These are phyloP conservation scores for Hortaea sp. DNA, from an alignment of 2,329 filamentous ascomycete genomes.

Conservation along the genomic window DNA sequence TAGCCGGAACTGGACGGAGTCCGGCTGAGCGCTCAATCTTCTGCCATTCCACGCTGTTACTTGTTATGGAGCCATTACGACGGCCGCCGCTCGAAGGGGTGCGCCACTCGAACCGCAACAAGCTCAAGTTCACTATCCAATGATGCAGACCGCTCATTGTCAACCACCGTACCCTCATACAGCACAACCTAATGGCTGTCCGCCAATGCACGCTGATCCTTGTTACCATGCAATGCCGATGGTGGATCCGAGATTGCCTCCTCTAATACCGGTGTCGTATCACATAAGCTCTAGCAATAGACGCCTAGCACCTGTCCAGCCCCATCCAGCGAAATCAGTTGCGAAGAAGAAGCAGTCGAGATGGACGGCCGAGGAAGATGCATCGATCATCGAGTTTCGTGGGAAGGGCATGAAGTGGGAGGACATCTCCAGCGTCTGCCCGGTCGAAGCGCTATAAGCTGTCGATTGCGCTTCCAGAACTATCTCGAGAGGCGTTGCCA, in stretches of 20 bases:
- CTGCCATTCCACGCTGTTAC: no score
- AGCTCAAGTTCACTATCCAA: constrained; percentile 9
- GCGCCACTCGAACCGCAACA: constrained; percentile 9
- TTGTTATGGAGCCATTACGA: constrained; percentile 7
- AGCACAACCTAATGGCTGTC: constrained; percentile 11
- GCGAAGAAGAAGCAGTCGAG: constrained; percentile 95
- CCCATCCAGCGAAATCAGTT: constrained; percentile 49
- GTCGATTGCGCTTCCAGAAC: constrained; percentile 91
- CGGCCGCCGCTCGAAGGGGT: constrained; percentile 12
- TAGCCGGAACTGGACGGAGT: no score
- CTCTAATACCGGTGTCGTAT: constrained; percentile 26
- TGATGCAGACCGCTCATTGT: constrained; percentile 21
- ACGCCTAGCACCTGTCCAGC: constrained; percentile 33
- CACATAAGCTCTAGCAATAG: constrained; percentile 32
- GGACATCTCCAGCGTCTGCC: constrained; percentile 84
- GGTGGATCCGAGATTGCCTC: constrained; percentile 17
- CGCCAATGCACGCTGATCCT: constrained; percentile 18
- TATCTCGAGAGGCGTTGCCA: constrained; percentile 87
- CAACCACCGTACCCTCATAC: constrained; percentile 10
- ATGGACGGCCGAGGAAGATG: constrained; percentile 89
- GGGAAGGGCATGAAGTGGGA: constrained; percentile 97
- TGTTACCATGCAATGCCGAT: constrained; percentile 18
- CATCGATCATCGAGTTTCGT: constrained; percentile 83
- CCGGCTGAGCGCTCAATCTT: no score
- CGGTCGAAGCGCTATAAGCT: constrained; percentile 86